A percentile compares a stretch with the other conserved stretches of the same genome.
phyloP scores from a whole-genome alignment of 768 basidiomycete genomes.

The Lyophyllum shimeji region DNA sequence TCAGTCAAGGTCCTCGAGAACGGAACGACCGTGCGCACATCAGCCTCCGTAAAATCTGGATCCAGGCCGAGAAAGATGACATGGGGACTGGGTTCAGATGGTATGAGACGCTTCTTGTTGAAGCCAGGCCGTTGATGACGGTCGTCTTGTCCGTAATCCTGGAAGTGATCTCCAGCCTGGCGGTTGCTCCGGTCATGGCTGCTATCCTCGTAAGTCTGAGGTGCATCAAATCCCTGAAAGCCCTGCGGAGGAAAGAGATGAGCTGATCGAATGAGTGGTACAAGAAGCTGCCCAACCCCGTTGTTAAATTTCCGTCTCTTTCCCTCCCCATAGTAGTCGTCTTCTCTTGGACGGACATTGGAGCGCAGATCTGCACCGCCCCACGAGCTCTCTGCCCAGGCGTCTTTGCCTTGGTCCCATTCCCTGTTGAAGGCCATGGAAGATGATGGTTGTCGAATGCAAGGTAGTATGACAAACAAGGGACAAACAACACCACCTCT shows the following conservation, averaged over 20 bases:
- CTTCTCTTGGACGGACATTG: slow-evolving; percentile 59
- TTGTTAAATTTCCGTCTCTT: slow-evolving; percentile 81
- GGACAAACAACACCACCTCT: slow-evolving; percentile 23
- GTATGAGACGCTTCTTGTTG: slow-evolving; percentile 73
- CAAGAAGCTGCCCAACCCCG: slow-evolving; percentile 36
- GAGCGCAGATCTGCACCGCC: slow-evolving; percentile 41
- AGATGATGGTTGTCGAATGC: slow-evolving; percentile 28
- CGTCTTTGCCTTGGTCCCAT: slow-evolving; percentile 81
- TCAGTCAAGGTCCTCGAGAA: slow-evolving; percentile 33
- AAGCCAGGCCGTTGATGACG: slow-evolving; percentile 46
- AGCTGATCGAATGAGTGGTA: not conserved
- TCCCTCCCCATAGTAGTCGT: slow-evolving; percentile 65
- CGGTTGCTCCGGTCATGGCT: slow-evolving; percentile 29
- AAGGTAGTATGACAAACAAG: slow-evolving; percentile 40
- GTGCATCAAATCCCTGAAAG: slow-evolving; percentile 51
- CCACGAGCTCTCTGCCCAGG: slow-evolving; percentile 46
- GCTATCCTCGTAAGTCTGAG: slow-evolving; percentile 49
- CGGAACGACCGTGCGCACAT: slow-evolving; percentile 64
- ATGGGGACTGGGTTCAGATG: slow-evolving; percentile 87
- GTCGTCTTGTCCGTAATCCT: slow-evolving; percentile 53
- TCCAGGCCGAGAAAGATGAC: slow-evolving; percentile 96
- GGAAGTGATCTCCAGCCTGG: slow-evolving; percentile 34
- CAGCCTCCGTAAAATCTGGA: slow-evolving; percentile 88
- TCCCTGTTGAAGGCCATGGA: slow-evolving; percentile 79
- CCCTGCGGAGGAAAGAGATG: slow-evolving; percentile 10